Base-by-base conservation (phyloP, 2,329 filamentous ascomycete species). In the Ophiostoma perfectum region DNA sequence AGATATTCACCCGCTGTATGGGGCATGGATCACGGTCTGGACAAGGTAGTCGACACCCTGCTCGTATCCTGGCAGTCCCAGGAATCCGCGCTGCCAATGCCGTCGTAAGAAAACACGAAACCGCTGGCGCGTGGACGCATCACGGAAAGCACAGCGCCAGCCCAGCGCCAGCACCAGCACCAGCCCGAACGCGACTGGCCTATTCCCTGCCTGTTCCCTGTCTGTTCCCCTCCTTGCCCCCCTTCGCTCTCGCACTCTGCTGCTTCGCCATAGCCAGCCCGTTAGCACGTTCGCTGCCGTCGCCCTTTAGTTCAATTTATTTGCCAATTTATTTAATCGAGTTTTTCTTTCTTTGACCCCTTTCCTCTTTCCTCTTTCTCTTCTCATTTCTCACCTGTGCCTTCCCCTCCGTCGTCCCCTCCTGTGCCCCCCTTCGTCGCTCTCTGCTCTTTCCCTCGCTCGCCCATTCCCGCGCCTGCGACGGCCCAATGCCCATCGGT, bases 381-480 rank as follows among this genome's bases (percentile, higher is more conserved):
- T 27, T 27, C 27, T 27, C 27, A 27, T 27, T 12, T 45, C 42
- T 45, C 9, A 12, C 44, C 45, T 49, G 45, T 49, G 47, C 49
- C 27, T 9, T 60, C 38, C 55, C 55, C 55, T 27, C 38, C 55
- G 18, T 18, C 55, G 7, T 38, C 49, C 49, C 49, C 49, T 60
- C 55, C 38, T 60, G 55, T 60, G 27, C 55, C 55, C 55, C 55
- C 55, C 55, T 60, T 60, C 55, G 49, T 55, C 49, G 55, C 36
- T 60, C 55, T 60, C 36, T 38, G 55, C 11, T 60, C 55, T 38
- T 38, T 38, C 14, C 47, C 47, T 52, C 11, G 11, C 4, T 12
- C 1, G 9, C 55, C 27, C n/a, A 9, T 27, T 27, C 27, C 27
- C 27, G 27, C 27, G 27, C 27, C 27, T 27, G 27, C 27, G 27